Evolutionary conservation across 768 basidiomycete species (phyloP).

Genomic region (Amanita rimosa): DNA sequence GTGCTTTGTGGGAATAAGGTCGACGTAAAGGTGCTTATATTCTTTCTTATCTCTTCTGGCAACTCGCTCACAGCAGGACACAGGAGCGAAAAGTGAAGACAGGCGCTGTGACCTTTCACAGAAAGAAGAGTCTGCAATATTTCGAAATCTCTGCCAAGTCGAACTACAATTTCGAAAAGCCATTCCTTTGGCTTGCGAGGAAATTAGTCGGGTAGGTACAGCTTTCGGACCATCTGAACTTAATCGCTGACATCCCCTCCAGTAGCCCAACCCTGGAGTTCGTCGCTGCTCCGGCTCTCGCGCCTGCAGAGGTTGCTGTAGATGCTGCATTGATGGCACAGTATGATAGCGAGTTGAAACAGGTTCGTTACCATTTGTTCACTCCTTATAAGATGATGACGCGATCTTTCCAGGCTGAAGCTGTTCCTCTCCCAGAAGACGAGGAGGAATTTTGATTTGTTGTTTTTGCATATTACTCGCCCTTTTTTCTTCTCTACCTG

Average conservation of each 20-base stretch:
- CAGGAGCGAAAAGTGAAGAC: constrained; percentile 99
- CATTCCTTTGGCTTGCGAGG: constrained; percentile 98
- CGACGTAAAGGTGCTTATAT: constrained; percentile 83
- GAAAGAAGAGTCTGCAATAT: constrained; percentile 99
- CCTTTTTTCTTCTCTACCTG: constrained; percentile 11
- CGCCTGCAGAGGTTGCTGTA: constrained; percentile 85
- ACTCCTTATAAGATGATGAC: constrained; percentile 4
- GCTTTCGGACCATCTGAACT: background rate
- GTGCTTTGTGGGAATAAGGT: constrained; percentile 99
- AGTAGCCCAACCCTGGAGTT: constrained; percentile 88
- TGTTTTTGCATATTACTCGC: constrained; percentile 6
- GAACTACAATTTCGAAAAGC: constrained; percentile 99
- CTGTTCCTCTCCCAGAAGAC: constrained; percentile 93
- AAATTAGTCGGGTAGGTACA: constrained; percentile 86
- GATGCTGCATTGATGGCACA: constrained; percentile 68
- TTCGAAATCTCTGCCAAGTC: constrained; percentile 99
- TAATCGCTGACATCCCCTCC: background rate
- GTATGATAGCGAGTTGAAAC: constrained; percentile 68
- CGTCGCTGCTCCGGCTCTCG: constrained; percentile 92
- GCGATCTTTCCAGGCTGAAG: constrained; percentile 50
- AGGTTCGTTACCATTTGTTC: constrained; percentile 26
- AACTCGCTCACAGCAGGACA: constrained; percentile 5
- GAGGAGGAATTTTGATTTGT: constrained; percentile 55
- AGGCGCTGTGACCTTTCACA: constrained; percentile 96
- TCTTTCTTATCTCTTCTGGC: constrained; percentile 5